Conservation (phyloP, 306 rosid species). For the Medicago arabica region DNA sequence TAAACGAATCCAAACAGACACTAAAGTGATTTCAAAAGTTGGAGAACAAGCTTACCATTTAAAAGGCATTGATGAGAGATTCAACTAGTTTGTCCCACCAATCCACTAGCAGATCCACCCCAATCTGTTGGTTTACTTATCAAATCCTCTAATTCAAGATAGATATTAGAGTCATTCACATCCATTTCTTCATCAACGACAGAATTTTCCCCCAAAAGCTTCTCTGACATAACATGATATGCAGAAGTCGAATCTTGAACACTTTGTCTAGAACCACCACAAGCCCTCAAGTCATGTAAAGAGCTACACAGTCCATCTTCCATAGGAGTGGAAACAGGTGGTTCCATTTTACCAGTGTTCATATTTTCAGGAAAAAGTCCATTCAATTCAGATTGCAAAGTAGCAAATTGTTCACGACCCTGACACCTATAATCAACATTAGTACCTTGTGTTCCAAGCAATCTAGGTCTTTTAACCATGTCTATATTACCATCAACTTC, state of each 20-base stretch:
- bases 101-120: slow-evolving; percentile 60
- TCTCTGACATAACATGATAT: slow-evolving; percentile 61
- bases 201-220: slow-evolving; percentile 48
- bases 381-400: slow-evolving; percentile 51
- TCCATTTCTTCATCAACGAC: slow-evolving; percentile 57
- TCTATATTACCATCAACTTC: slow-evolving; percentile 52
- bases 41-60: too few relatives aligned
- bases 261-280: slow-evolving; percentile 16
- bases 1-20: too few relatives aligned
- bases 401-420: slow-evolving; percentile 40
- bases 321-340: slow-evolving; percentile 33
- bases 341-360: slow-evolving; percentile 30
- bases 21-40: too few relatives aligned
- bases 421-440: slow-evolving; percentile 44
- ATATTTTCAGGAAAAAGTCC: slow-evolving; percentile 44
- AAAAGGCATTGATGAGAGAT: slow-evolving; percentile 32
- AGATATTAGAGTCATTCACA: slow-evolving; percentile 67
- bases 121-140: slow-evolving; percentile 68
- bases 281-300: slow-evolving; percentile 25
- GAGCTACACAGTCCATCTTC: slow-evolving; percentile 29
- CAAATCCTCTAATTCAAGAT: slow-evolving; percentile 82
- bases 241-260: slow-evolving; percentile 50
- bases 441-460: slow-evolving; percentile 49
- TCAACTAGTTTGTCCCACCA: slow-evolving; percentile 66
- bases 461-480: slow-evolving; percentile 59